A percentile compares a stretch with the other conserved stretches of the same genome.
Conservation (phyloP, 805 yeast genomes). For the Barnettozyma vustinii region DNA sequence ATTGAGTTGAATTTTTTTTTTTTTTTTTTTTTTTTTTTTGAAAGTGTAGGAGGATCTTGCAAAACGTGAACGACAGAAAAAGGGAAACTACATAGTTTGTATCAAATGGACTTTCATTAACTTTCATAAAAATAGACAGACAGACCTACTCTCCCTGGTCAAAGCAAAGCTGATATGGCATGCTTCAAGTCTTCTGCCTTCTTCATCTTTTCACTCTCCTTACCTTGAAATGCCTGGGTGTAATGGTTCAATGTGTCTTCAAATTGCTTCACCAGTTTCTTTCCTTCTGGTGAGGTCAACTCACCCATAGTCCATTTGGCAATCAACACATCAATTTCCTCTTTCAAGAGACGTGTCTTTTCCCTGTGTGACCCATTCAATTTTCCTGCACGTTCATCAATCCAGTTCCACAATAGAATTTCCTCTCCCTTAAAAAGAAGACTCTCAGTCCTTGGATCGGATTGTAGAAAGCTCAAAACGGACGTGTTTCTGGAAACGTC, state of each 20-base stretch:
- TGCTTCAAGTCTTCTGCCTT: constrained; percentile 13
- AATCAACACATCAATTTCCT: constrained; percentile 21
- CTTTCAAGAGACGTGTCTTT: constrained; percentile 5
- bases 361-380: constrained; percentile 6
- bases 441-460: constrained; percentile 8
- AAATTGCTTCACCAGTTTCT: constrained; percentile 12
- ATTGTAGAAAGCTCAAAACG: constrained; percentile 2
- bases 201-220: constrained; percentile 4
- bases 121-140: constrained; percentile 5
- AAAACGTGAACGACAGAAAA: no score
- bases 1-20: constrained; percentile 6
- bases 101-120: not conserved
- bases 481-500: constrained; percentile 1
- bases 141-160: no score
- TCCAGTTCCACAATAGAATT: constrained; percentile 25
- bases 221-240: constrained; percentile 3
- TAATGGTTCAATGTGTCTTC: constrained; percentile 19
- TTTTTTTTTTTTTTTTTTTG: no score
- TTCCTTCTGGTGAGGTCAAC: constrained; percentile 14
- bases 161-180: constrained; percentile 14
- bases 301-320: constrained; percentile 19
- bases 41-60: no score
- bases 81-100: no score
- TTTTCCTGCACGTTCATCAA: constrained; percentile 23
- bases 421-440: constrained; percentile 20